Conservation (phyloP, 306 rosid species). For the Prosopis cineraria region DNA sequence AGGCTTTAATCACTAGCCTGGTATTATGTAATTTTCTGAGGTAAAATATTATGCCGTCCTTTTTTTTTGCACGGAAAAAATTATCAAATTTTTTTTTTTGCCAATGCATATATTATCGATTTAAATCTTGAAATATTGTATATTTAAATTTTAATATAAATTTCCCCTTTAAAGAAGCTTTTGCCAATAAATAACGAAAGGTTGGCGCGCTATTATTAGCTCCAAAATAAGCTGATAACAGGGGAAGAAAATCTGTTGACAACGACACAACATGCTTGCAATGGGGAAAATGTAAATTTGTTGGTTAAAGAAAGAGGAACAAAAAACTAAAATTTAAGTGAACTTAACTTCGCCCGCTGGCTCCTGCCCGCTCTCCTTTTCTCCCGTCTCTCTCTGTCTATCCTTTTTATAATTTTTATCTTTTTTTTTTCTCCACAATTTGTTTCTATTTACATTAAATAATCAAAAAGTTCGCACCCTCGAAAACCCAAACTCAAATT, state of each 20-base stretch:
- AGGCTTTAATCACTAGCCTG: neutral
- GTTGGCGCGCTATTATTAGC: no score
- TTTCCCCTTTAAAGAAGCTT: no score
- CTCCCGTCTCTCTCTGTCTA: neutral
- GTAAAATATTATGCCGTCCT: neutral
- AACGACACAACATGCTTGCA: neutral
- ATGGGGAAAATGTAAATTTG: neutral
- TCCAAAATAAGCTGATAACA: neutral
- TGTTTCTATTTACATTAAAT: slow-evolving; percentile 27
- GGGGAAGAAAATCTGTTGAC: neutral
- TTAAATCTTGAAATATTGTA: no score
- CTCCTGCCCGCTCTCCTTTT: neutral
- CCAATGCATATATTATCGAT: no score
- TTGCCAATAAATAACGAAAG: no score
- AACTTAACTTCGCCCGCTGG: neutral
- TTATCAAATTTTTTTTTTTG: no score
- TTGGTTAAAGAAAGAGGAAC: neutral
- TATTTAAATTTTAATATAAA: no score
- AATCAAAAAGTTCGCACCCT: slow-evolving; percentile 49
- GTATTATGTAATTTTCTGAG: neutral
- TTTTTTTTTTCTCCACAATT: neutral
- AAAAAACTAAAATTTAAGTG: neutral
- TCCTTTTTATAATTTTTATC: neutral
- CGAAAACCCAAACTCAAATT: slow-evolving; percentile 56
- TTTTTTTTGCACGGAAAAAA: no score